phyloP scores from a whole-genome alignment of 225 moss, liverwort and hornwort genomes.

The Neckera pumila region DNA sequence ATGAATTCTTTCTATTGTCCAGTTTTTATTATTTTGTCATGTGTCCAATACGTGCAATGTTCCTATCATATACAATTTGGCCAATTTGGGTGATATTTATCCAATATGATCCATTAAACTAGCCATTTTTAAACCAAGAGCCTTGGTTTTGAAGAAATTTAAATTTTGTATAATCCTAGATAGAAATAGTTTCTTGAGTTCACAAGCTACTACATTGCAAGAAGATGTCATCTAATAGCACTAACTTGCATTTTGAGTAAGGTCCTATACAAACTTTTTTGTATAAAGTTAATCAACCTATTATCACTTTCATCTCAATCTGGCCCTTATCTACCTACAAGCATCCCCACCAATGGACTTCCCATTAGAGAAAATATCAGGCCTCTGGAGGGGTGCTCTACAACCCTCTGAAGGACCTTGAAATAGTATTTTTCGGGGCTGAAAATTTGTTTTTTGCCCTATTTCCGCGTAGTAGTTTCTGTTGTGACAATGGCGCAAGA shows the following conservation, averaged over 20 bases:
- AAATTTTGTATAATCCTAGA: background rate
- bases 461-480: too few relatives aligned
- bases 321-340: rapidly evolving
- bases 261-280: background rate
- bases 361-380: too few relatives aligned
- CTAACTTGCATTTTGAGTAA: rapidly evolving
- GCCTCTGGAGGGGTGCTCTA: too few relatives aligned
- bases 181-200: background rate
- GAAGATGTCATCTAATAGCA: background rate
- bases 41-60: background rate
- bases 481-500: too few relatives aligned
- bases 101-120: background rate
- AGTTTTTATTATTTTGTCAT: background rate
- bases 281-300: background rate
- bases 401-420: too few relatives aligned
- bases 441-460: too few relatives aligned
- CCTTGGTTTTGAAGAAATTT: background rate
- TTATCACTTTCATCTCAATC: background rate
- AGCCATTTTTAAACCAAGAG: background rate
- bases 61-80: background rate
- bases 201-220: background rate
- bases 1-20: background rate
- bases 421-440: too few relatives aligned
- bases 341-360: too few relatives aligned
- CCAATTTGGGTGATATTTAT: background rate